These are phyloP conservation scores for Rhodotorula graminis DNA, from an alignment of 768 basidiomycete species.

Conservation along the genomic window DNA sequence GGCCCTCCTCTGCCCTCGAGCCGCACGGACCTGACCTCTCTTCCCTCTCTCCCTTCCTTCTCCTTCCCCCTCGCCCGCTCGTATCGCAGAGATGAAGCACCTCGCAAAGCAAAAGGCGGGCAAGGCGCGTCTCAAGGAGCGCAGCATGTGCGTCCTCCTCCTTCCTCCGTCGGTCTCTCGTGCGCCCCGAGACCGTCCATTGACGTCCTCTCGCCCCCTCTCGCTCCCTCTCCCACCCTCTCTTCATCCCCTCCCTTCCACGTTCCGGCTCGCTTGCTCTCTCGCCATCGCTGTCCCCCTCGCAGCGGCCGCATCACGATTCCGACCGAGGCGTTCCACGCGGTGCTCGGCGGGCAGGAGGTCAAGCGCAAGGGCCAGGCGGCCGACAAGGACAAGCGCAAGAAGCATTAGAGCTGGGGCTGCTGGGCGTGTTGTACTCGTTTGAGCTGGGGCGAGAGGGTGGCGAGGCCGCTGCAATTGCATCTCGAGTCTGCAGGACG, in stretches of 20 bases:
- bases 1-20: too few relatives aligned
- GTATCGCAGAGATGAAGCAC: slow-evolving; percentile 47
- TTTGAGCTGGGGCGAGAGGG: too few relatives aligned
- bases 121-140: slow-evolving; percentile 79
- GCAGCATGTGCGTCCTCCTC: slow-evolving; percentile 54
- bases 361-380: slow-evolving; percentile 33
- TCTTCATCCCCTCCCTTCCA: slow-evolving; percentile 47
- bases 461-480: too few relatives aligned
- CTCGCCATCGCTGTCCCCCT: too few relatives aligned
- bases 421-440: background rate
- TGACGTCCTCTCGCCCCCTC: background rate
- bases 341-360: slow-evolving; percentile 57
- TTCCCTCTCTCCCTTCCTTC: too few relatives aligned
- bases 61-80: background rate
- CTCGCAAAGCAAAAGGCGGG: slow-evolving; percentile 75
- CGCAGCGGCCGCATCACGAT: slow-evolving; percentile 49
- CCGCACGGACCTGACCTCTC: slow-evolving; percentile 54
- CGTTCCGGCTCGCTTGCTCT: too few relatives aligned
- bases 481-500: too few relatives aligned
- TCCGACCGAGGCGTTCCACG: slow-evolving; percentile 93
- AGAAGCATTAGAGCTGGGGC: background rate
- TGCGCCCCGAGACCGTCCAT: too few relatives aligned
- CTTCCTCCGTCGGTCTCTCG: too few relatives aligned
- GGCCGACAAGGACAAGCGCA: background rate
- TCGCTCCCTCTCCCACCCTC: background rate